Evolutionary conservation across 2,329 filamentous ascomycete species (phyloP).

Genomic region (Claviceps sp.): DNA sequence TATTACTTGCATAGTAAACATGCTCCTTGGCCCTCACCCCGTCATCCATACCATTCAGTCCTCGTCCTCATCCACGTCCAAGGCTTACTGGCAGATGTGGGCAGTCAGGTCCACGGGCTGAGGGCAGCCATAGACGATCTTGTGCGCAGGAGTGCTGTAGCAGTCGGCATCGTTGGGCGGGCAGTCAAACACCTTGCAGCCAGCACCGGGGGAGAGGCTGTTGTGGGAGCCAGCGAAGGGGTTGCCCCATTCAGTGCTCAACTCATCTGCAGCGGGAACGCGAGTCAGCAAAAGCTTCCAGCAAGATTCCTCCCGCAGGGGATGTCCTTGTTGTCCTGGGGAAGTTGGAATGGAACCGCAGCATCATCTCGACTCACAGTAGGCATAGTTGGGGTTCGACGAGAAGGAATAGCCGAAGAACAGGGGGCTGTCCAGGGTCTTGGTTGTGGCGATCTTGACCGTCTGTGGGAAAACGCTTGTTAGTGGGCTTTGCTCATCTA

Average conservation of each 20-base stretch:
- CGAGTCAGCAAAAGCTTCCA: background rate
- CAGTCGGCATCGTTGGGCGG: constrained; percentile 19
- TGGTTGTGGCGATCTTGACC: constrained; percentile 26
- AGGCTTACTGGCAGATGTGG: constrained; percentile 14
- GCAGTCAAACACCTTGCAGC: constrained; percentile 27
- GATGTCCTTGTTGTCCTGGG: too few relatives aligned
- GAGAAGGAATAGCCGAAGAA: constrained; percentile 30
- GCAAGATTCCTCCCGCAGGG: too few relatives aligned
- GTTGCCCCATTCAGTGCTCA: constrained; percentile 28
- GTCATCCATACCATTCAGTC: background rate
- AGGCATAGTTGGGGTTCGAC: constrained; percentile 22
- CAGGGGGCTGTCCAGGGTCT: constrained; percentile 22
- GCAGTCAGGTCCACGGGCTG: constrained; percentile 24
- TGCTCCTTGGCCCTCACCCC: too few relatives aligned
- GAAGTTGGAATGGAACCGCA: background rate
- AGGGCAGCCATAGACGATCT: constrained; percentile 28
- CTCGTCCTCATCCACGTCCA: background rate
- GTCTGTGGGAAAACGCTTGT: constrained; percentile 16
- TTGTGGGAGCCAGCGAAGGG: constrained; percentile 25
- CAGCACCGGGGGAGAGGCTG: constrained; percentile 21
- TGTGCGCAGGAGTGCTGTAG: constrained; percentile 25
- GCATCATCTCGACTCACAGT: constrained; percentile 20
- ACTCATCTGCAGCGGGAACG: constrained; percentile 18
- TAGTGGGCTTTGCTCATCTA: background rate
- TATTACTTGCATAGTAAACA: background rate